Base-by-base conservation (phyloP, 352 stramenopile genomes). In the Pythium sukuiense region DNA sequence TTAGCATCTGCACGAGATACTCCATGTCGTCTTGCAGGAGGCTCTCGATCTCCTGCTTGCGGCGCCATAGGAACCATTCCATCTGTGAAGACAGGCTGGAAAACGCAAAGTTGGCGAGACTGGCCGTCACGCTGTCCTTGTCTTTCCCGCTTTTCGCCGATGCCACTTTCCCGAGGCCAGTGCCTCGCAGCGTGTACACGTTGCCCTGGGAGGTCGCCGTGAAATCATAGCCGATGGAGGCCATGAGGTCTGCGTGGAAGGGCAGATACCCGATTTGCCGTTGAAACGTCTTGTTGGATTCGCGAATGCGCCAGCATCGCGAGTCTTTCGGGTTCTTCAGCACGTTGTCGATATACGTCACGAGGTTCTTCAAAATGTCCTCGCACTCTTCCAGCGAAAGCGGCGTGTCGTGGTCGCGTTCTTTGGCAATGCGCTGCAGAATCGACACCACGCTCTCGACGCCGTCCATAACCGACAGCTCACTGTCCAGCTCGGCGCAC, bases 31-130 rank as follows among this genome's bases (percentile, higher is more conserved):
- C 82, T 32, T 85, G 70, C 0, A 89, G 53, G 1, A 90, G 53
- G 63, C 62, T 68, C 6, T 89, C 76, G 52, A 92, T 85, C 41
- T 92, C 84, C 59, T 90, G 79, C 54, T 88, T 88, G 18, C 79
- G 78, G 49, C 84, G 70, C 80, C 82, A 92, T 7, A 92, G 55
- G 61, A 92, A 92, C 84, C 81, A 92, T 67, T 92, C 84, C 71
- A 77, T 89, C 20, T 88, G 81, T 12, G 79, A 72, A 16, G 70
- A 87, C 2, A 92, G 63, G 32, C 71, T 84, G 13, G 79, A 83
- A 50, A 91, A 91, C 0, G 71, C 53, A 59, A 89, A 91, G 54
- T 83, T 84, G 0, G 83, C 75, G 18, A 91, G 70, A 61, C 73
- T 86, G 0, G 77, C 80, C 0, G 49, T 2, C 14, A 55, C 39